Percentiles rank a stretch among this genome's conserved stretches.
phyloP scores from a whole-genome alignment of 179 eudicot species.

The Silene vulgaris region DNA sequence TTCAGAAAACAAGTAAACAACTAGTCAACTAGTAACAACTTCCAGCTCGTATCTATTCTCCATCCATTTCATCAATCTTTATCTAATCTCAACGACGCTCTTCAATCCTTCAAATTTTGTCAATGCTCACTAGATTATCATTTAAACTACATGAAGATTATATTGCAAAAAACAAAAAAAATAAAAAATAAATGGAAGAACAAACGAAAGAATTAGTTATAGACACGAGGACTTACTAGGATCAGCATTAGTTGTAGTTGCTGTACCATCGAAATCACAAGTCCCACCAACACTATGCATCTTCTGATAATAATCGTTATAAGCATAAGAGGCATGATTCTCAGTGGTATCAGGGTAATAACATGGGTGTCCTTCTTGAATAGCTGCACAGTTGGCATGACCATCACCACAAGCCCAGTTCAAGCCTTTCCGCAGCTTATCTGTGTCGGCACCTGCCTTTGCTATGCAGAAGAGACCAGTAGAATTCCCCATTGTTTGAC shows the following conservation, averaged over 20 bases:
- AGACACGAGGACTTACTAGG: slow-evolving; percentile 64
- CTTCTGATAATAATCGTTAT: slow-evolving; percentile 78
- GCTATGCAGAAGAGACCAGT: slow-evolving; percentile 59
- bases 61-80: background rate
- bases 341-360: slow-evolving; percentile 59
- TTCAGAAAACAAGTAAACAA: background rate
- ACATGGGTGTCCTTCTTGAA: slow-evolving; percentile 70
- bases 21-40: background rate
- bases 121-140: background rate
- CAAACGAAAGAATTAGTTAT: background rate
- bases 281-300: slow-evolving; percentile 68
- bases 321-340: slow-evolving; percentile 91
- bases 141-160: background rate
- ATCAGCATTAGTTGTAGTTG: slow-evolving; percentile 48
- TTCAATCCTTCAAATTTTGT: background rate
- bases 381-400: slow-evolving; percentile 67
- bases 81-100: background rate
- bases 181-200: background rate
- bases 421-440: slow-evolving; percentile 51
- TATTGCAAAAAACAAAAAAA: background rate
- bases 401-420: slow-evolving; percentile 94
- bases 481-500: slow-evolving; percentile 35
- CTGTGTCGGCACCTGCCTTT: slow-evolving; percentile 46
- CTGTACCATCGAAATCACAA: slow-evolving; percentile 84
- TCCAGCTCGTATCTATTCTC: background rate